A percentile compares a stretch with the other conserved stretches of the same genome.
Evolutionary conservation across 768 basidiomycete species (phyloP).

Genomic region (Suillus fuscotomentosus): DNA sequence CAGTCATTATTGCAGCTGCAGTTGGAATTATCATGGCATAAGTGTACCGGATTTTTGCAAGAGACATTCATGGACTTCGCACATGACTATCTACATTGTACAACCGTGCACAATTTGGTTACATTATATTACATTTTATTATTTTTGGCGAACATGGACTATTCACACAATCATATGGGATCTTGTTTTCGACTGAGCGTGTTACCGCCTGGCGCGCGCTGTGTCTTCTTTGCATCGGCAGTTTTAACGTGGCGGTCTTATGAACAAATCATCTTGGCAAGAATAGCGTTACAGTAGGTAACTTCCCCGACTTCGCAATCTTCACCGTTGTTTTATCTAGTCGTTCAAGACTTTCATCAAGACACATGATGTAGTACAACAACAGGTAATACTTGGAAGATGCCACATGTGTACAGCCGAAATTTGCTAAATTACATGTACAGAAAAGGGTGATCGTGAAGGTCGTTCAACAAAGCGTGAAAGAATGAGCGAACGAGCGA

Average conservation of each 20-base stretch:
- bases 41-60: background rate
- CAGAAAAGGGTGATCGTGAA: background rate
- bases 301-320: background rate
- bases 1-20: constrained; percentile 20
- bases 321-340: background rate
- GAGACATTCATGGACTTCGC: constrained; percentile 6
- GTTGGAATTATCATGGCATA: constrained; percentile 22
- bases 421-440: background rate
- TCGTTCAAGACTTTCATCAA: background rate
- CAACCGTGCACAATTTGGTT: background rate
- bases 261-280: background rate
- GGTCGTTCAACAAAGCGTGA: constrained; percentile 11
- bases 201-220: background rate
- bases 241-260: background rate
- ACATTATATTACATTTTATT: constrained; percentile 4
- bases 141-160: background rate
- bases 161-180: background rate
- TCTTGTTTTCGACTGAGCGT: background rate
- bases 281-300: background rate
- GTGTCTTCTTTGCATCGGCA: background rate
- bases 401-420: background rate
- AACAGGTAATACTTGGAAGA: background rate
- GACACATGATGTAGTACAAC: background rate
- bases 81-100: background rate
- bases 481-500: constrained; percentile 10